A percentile compares a stretch with the other conserved stretches of the same genome.
Conservation (phyloP, 2,329 filamentous ascomycete genomes). For the Monosporascus sp. region DNA sequence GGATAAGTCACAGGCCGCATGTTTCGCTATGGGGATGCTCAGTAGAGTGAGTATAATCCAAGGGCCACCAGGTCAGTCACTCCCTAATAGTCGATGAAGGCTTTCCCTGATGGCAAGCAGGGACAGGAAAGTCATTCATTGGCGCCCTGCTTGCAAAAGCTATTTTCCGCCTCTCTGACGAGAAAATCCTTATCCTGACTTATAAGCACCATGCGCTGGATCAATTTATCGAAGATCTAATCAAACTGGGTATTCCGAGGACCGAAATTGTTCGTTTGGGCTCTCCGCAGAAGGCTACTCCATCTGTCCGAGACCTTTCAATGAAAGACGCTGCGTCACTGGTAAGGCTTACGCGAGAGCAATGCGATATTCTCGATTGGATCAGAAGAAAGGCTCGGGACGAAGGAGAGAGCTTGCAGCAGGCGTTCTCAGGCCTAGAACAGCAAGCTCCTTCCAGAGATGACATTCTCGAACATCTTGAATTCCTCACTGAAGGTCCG, state of each 20-base stretch:
- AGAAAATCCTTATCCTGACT: conserved; percentile 57
- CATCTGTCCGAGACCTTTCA: too few species aligned
- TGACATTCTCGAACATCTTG: conserved; percentile 25
- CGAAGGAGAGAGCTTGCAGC: too few species aligned
- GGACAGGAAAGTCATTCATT: conserved; percentile 71
- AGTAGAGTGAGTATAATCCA: conserved; percentile 47
- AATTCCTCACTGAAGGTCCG: conserved; percentile 26
- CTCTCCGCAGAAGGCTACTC: conserved; percentile 25
- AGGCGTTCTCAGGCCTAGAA: too few species aligned
- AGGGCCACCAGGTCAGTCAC: conserved; percentile 57
- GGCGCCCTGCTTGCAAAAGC: conserved; percentile 57
- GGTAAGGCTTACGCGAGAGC: too few species aligned
- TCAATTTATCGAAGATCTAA: conserved; percentile 60
- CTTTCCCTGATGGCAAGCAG: conserved; percentile 30
- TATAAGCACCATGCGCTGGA: conserved; percentile 66
- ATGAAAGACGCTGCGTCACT: too few species aligned
- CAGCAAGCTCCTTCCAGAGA: too few species aligned
- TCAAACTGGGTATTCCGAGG: conserved; percentile 49
- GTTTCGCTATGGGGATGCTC: background rate
- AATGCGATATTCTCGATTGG: too few species aligned
- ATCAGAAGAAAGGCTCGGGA: too few species aligned
- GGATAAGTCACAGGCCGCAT: too few species aligned
- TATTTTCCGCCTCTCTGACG: conserved; percentile 41
- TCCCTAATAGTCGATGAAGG: too few species aligned
- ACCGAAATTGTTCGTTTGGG: conserved; percentile 57